Percentiles rank a stretch among this genome's conserved stretches.
phyloP scores from a whole-genome alignment of 2,329 filamentous ascomycete species.

The Hyphodiscus sp. region DNA sequence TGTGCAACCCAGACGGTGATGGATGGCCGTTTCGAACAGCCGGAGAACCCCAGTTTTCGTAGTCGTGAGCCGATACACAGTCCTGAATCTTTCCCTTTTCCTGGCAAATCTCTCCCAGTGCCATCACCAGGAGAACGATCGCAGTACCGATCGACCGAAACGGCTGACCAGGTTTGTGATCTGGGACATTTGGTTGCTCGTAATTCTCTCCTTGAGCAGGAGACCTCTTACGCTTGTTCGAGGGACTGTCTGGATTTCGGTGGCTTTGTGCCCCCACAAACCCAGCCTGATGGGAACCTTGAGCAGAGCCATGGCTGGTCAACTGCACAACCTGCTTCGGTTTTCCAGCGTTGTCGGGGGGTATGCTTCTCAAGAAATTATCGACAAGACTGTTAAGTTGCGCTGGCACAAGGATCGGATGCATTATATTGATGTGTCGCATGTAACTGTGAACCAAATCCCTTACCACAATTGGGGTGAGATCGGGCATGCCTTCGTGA shows the following conservation, averaged over 20 bases:
- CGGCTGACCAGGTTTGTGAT: conserved; percentile 42
- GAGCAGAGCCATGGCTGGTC: conserved; percentile 1
- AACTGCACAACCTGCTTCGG: conserved; percentile 19
- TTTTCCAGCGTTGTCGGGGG: conserved; percentile 19
- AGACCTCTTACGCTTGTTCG: conserved; percentile 28
- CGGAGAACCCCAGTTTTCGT: conserved; percentile 20
- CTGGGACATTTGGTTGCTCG: conserved; percentile 17
- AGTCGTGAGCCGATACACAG: conserved; percentile 39
- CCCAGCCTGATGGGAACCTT: conserved; percentile 1
- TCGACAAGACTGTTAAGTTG: conserved; percentile 39
- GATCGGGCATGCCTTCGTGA: conserved; percentile 46
- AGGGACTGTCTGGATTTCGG: conserved; percentile 28
- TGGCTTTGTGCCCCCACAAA: conserved; percentile 14
- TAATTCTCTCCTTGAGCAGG: conserved; percentile 17
- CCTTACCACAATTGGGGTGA: conserved; percentile 44
- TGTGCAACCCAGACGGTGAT: conserved; percentile 43
- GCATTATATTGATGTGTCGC: conserved; percentile 57
- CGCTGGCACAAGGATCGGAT: conserved; percentile 52
- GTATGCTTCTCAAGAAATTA: conserved; percentile 26
- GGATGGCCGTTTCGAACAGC: conserved; percentile 43
- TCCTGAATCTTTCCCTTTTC: conserved; percentile 49
- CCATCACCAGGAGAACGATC: conserved; percentile 74
- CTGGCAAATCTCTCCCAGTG: conserved; percentile 75
- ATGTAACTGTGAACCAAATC: conserved; percentile 51
- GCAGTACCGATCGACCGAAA: conserved; percentile 71